phyloP scores from a whole-genome alignment of 2,329 filamentous ascomycete species.

The Dactylellina leptospora region DNA sequence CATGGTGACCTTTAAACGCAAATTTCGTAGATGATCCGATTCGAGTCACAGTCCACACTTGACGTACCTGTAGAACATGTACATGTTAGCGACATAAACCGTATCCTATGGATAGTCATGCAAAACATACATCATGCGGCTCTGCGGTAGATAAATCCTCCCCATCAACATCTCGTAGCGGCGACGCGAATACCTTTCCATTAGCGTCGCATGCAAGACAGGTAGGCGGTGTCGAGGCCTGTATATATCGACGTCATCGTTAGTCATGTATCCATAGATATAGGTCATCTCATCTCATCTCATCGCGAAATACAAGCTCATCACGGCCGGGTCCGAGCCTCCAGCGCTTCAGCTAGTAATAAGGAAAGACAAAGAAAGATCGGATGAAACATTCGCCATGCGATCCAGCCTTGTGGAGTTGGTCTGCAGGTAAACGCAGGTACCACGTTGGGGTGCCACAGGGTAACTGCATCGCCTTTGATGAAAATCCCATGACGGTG shows the following conservation, averaged over 20 bases:
- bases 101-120: neutral
- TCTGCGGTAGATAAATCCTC: conserved; percentile 83
- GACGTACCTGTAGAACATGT: conserved; percentile 59
- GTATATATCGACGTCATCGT: conserved; percentile 57
- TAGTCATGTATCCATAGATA: conserved; percentile 32
- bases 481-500: conserved; percentile 33
- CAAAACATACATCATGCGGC: conserved; percentile 78
- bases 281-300: no score
- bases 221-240: conserved; percentile 72
- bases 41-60: conserved; percentile 91
- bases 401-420: conserved; percentile 34
- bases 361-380: conserved; percentile 27
- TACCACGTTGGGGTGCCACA: conserved; percentile 15
- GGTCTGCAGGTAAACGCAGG: conserved; percentile 48
- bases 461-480: conserved; percentile 26
- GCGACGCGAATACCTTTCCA: conserved; percentile 83
- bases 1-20: conserved; percentile 89
- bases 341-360: neutral
- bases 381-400: conserved; percentile 48
- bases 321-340: neutral
- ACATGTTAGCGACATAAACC: neutral
- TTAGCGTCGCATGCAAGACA: conserved; percentile 85
- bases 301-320: no score
- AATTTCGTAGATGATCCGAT: conserved; percentile 82
- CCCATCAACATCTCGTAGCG: conserved; percentile 88